A percentile compares a stretch with the other conserved stretches of the same genome.
Evolutionary conservation across 2,329 filamentous ascomycete genomes (phyloP).

Genomic region (Exutisphaerella laricina): DNA sequence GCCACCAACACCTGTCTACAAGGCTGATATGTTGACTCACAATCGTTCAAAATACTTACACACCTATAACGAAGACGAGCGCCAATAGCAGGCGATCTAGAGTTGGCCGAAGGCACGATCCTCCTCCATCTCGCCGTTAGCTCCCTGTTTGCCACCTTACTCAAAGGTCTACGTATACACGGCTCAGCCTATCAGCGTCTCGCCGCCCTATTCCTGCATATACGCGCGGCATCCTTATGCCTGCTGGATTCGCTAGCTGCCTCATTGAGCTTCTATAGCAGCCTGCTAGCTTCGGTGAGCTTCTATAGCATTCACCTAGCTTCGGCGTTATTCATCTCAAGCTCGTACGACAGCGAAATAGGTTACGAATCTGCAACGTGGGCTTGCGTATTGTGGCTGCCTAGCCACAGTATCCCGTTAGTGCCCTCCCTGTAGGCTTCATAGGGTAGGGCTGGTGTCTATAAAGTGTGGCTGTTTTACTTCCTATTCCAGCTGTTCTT

Average conservation of each 20-base stretch:
- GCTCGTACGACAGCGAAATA: background rate
- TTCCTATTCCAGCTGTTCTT: conserved; percentile 1
- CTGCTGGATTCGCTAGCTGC: conserved; percentile 11
- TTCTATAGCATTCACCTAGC: conserved; percentile 10
- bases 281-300: conserved; percentile 8
- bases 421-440: background rate
- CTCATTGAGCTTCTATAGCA: conserved; percentile 5
- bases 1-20: too few species aligned
- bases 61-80: too few species aligned
- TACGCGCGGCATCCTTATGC: conserved; percentile 15
- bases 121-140: background rate
- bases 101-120: too few species aligned
- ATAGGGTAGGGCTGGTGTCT: background rate
- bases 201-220: conserved; percentile 11
- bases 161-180: conserved; percentile 17
- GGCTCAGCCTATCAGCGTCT: conserved; percentile 15
- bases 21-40: too few species aligned
- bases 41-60: too few species aligned
- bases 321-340: conserved; percentile 5
- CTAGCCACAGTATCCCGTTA: conserved; percentile 14
- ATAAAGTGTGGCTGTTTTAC: conserved; percentile 11
- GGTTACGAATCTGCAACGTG: conserved; percentile 1
- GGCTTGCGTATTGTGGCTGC: conserved; percentile 9
- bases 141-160: conserved; percentile 8
- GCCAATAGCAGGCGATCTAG: too few species aligned